Conservation (phyloP, 1,284 basidiomycete species). For the Heimioporus retisporus region DNA sequence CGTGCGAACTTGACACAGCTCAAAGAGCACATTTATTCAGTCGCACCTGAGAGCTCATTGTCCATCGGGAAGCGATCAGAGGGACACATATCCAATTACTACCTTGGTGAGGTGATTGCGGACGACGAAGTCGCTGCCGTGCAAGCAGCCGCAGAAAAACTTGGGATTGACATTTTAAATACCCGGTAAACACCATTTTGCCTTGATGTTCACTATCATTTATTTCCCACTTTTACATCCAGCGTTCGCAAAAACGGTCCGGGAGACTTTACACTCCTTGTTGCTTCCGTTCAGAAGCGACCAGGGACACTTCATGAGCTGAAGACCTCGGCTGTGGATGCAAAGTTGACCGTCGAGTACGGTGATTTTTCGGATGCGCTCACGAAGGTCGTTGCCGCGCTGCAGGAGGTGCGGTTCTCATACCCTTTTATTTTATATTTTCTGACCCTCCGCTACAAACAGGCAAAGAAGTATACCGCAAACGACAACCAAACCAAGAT, state of each 20-base stretch:
- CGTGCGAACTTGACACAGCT: conserved; percentile 53
- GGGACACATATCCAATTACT: conserved; percentile 87
- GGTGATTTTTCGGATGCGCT: conserved; percentile 75
- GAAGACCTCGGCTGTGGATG: conserved; percentile 50
- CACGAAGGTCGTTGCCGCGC: conserved; percentile 61
- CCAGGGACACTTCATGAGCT: conserved; percentile 58
- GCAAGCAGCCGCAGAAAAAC: conserved; percentile 78
- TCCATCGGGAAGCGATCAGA: conserved; percentile 82
- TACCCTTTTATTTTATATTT: background rate
- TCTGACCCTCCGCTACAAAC: background rate
- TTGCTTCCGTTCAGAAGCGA: conserved; percentile 70
- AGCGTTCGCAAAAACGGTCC: conserved; percentile 76
- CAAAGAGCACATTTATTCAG: conserved; percentile 77
- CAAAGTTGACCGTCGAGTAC: conserved; percentile 73
- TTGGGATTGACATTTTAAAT: conserved; percentile 80
- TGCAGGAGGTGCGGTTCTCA: conserved; percentile 62
- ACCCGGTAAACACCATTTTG: conserved; percentile 66
- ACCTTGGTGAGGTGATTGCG: conserved; percentile 74
- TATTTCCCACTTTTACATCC: background rate
- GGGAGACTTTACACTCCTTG: conserved; percentile 71
- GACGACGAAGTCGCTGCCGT: conserved; percentile 82
- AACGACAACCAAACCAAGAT: conserved; percentile 80
- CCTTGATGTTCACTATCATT: background rate
- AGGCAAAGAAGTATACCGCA: conserved; percentile 79
- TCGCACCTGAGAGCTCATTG: conserved; percentile 69